phyloP scores from a whole-genome alignment of 2,329 filamentous ascomycete genomes.

The Drechslerella stenobrocha region DNA sequence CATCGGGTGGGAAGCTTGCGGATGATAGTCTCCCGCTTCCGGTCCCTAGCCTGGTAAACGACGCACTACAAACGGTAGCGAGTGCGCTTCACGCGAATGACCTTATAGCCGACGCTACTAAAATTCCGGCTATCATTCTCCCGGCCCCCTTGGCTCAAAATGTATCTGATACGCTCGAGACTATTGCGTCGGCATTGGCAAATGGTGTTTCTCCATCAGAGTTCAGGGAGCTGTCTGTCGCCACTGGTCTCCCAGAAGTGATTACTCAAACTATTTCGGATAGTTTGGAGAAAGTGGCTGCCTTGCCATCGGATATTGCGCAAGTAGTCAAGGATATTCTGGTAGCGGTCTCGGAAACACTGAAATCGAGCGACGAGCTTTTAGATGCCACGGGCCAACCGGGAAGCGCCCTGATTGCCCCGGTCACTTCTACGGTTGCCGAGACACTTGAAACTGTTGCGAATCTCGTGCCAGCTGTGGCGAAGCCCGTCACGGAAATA shows the following conservation, averaged over 20 bases:
- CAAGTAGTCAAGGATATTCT: slow-evolving; percentile 12
- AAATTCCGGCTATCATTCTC: slow-evolving; percentile 20
- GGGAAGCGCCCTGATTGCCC: slow-evolving; percentile 22
- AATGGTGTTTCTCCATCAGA: slow-evolving; percentile 3
- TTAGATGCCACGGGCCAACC: slow-evolving; percentile 21
- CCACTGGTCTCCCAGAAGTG: slow-evolving; percentile 22
- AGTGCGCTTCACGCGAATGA: slow-evolving; percentile 32
- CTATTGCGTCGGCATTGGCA: slow-evolving; percentile 19
- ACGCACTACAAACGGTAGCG: slow-evolving; percentile 16
- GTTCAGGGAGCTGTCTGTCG: slow-evolving; percentile 8
- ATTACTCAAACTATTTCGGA: slow-evolving; percentile 16
- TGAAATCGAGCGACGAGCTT: slow-evolving; percentile 33
- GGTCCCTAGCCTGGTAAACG: slow-evolving; percentile 14
- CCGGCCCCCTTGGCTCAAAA: slow-evolving; percentile 18
- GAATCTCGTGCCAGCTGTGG: slow-evolving; percentile 2
- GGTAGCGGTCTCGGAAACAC: slow-evolving; percentile 15
- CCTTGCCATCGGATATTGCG: slow-evolving; percentile 10
- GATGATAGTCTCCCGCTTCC: slow-evolving; percentile 9
- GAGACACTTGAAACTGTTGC: slow-evolving; percentile 26
- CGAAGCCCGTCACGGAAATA: slow-evolving; percentile 21
- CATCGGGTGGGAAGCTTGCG: slow-evolving; percentile 7
- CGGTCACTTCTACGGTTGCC: slow-evolving; percentile 26
- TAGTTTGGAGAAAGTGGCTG: slow-evolving; percentile 13
- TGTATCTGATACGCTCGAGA: slow-evolving; percentile 28
- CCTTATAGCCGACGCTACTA: slow-evolving; percentile 30